These are phyloP conservation scores for Penicillium coffeae DNA, from an alignment of 495 filamentous ascomycete genomes.

Conservation along the genomic window DNA sequence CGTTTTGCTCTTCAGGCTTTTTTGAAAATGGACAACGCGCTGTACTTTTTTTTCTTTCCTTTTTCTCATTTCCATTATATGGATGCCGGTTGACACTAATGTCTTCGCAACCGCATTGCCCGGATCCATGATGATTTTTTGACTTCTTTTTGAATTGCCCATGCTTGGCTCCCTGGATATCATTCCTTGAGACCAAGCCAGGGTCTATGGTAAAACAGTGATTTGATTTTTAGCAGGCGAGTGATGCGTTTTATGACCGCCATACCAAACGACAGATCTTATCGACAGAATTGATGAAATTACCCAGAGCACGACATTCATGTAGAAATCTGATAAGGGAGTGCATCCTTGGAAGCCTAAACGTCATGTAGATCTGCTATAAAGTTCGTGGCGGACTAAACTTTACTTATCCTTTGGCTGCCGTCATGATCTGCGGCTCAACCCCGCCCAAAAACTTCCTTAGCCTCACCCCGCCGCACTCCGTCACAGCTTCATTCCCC, in stretches of 20 bases:
- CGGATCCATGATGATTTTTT: neutral
- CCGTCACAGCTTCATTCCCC: neutral
- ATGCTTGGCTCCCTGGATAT: constrained; percentile 1
- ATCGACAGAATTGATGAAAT: neutral
- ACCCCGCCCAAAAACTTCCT: constrained; percentile 23
- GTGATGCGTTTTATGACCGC: neutral
- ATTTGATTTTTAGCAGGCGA: neutral
- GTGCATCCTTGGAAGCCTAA: neutral
- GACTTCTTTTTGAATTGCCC: neutral
- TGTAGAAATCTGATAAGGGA: too few species aligned
- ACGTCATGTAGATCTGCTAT: neutral
- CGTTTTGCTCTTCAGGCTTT: constrained; percentile 8
- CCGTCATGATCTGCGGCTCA: constrained; percentile 21
- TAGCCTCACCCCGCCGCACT: constrained; percentile 10
- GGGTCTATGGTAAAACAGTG: neutral
- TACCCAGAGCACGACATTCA: neutral
- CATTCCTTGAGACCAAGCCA: neutral
- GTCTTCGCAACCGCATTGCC: neutral
- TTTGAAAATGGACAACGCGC: constrained; percentile 4
- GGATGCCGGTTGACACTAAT: neutral
- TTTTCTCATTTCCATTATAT: neutral
- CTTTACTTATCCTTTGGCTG: neutral
- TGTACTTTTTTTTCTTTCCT: neutral
- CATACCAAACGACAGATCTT: neutral
- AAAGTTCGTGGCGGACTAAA: neutral